Percentiles rank a stretch among this genome's conserved stretches.
Evolutionary conservation across 345 rosid species (phyloP).

Genomic region (Atalantia buxifolia): DNA sequence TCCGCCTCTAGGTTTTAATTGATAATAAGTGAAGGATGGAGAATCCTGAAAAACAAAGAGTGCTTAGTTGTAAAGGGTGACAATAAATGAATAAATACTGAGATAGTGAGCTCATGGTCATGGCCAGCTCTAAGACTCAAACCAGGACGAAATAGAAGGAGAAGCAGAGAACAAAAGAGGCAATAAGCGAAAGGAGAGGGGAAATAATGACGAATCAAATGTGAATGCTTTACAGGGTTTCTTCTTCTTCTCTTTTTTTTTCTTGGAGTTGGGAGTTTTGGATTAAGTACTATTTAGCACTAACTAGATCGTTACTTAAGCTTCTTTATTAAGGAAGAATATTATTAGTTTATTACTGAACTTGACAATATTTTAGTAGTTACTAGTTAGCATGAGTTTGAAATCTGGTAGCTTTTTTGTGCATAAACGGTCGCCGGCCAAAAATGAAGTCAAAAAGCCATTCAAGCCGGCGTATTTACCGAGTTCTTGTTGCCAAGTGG

Average conservation of each 20-base stretch:
- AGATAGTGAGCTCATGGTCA: not conserved
- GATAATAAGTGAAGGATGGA: not conserved
- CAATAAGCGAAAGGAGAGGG: not conserved
- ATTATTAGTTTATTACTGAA: not conserved
- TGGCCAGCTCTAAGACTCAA: conserved; percentile 6
- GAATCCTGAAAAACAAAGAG: not conserved
- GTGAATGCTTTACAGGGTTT: conserved; percentile 1
- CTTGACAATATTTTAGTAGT: not conserved
- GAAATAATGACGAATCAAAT: not conserved
- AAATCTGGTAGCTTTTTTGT: not conserved
- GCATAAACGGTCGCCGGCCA: conserved; percentile 16
- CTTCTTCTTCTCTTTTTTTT: not conserved
- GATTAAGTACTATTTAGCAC: not conserved
- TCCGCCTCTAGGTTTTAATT: conserved; percentile 18
- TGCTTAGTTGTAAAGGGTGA: not conserved
- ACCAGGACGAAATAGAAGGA: conserved; percentile 23
- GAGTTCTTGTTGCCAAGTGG: conserved; percentile 17
- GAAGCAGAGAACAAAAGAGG: not conserved
- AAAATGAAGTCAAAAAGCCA: conserved; percentile 24
- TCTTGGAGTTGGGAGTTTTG: not conserved
- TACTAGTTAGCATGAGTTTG: not conserved
- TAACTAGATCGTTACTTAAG: not conserved
- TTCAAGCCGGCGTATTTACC: conserved; percentile 16
- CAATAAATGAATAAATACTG: not conserved
- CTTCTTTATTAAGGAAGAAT: too few species aligned